These are phyloP conservation scores for Hypoxylon perforatum DNA, from an alignment of 495 filamentous ascomycete genomes.

Conservation along the genomic window DNA sequence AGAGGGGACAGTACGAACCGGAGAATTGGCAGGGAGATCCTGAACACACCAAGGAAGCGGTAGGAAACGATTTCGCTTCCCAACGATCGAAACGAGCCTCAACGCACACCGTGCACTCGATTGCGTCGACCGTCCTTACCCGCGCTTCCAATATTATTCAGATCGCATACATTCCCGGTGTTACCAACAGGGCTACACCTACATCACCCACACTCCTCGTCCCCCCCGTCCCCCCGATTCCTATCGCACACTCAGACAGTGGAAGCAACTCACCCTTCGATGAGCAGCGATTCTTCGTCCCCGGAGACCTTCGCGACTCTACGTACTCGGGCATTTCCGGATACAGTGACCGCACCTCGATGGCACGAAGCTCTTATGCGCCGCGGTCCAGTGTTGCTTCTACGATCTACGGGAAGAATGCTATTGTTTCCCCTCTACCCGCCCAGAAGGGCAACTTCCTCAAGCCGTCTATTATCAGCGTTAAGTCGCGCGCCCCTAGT, in stretches of 20 bases:
- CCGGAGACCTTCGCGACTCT: slow-evolving; percentile 89
- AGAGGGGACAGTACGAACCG: slow-evolving; percentile 68
- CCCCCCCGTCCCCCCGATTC: slow-evolving; percentile 92
- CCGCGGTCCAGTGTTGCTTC: slow-evolving; percentile 86
- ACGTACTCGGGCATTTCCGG: slow-evolving; percentile 74
- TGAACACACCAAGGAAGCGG: slow-evolving; percentile 62
- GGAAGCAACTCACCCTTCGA: slow-evolving; percentile 68
- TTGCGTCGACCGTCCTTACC: slow-evolving; percentile 94
- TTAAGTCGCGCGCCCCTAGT: slow-evolving; percentile 70
- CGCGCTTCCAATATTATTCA: slow-evolving; percentile 98
- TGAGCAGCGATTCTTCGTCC: slow-evolving; percentile 94
- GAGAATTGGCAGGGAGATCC: slow-evolving; percentile 66
- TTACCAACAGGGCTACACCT: slow-evolving; percentile 90
- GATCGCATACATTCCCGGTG: slow-evolving; percentile 98
- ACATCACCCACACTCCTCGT: slow-evolving; percentile 84
- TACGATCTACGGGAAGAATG: slow-evolving; percentile 89
- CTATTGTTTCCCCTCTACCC: slow-evolving; percentile 80
- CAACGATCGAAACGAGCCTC: slow-evolving; percentile 75
- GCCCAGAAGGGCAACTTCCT: slow-evolving; percentile 85
- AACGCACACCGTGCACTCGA: slow-evolving; percentile 88
- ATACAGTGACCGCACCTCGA: slow-evolving; percentile 75
- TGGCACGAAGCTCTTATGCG: slow-evolving; percentile 72
- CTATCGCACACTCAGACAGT: slow-evolving; percentile 69
- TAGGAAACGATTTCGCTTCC: slow-evolving; percentile 68
- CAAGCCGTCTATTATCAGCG: slow-evolving; percentile 90